Evolutionary conservation across 495 filamentous ascomycete species (phyloP), one percentile per base, ranked within the genome.

Genomic region (Aspergillus saccharolyticus): DNA sequence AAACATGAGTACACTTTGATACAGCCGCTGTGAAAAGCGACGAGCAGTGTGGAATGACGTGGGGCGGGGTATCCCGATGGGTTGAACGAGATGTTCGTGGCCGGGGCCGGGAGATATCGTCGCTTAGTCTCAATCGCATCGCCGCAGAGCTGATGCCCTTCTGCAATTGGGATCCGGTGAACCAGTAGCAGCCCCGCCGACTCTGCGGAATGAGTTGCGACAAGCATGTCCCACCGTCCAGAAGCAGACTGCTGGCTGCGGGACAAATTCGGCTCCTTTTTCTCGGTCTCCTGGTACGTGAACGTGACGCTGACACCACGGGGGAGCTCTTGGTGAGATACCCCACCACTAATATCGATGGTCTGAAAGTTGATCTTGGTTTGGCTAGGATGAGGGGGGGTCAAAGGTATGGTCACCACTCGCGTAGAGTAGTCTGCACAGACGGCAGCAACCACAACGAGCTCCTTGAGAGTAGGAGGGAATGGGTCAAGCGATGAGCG

Each of bases 51-150:
- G 0, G 82, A 78, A 61, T 86, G 82, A 18, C 81, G 77, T 9
- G 67, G 60, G 70, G 87, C 66, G 63, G 88, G 67, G 71, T 78
- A 77, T 65, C 78, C 43, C 0, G 82, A 80, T 9, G 89, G 83
- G 65, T 89, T 94, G 72, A 96, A 96, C 1, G 82, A 73, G 53
- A 96, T 82, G 10, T 73, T 80, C 51, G 78, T 79, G 8, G 88
- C 84, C 1, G 87, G 87, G 12, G 82, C 77, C 0, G 85, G 78
- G 15, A 95, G 72, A 63, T 82, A 81, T 47, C 85, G 79, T 12
- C 77, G 82, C 66, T 86, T 86, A 3, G 87, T 81, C 45, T 82
- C 73, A 24, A 82, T 69, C 15, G 75, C 78, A 54, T 76, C 66
- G 21, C 76, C 64, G 3, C 68, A 52, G 12, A 82, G 53, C 9